Base-by-base conservation (phyloP, 805 yeast species). In the Brettanomyces sp. region DNA sequence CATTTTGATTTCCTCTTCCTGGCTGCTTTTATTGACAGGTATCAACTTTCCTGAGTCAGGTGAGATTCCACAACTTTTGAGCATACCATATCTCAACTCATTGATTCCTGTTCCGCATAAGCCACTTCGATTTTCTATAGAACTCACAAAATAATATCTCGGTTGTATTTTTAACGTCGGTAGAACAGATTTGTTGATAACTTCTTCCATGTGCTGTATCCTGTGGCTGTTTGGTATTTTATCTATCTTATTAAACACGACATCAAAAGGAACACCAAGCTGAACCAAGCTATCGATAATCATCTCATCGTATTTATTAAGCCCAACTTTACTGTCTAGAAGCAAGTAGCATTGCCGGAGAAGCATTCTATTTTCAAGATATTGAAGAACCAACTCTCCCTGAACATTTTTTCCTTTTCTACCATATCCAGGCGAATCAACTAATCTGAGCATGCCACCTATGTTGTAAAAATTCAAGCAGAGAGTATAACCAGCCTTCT, bases 381-480 rank as follows among this genome's bases (percentile, higher is more conserved):
- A 89, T 34, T 79, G 76, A 55, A 79, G 56, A 1, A 84, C 83
- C 28, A 80, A 70, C 37, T 74, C 65, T 2, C 96, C 97, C 58
- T 90, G 96, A 52, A 69, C 64, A 7, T 56, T 57, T 13, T 72
- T 73, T 14, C 95, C 89, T 49, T 73, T 77, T 36, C 65, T 72
- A 2, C 98, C 98, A 60, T 90, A 90, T 0, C 98, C 98, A 1
- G 98, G 98, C 23, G 88, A 75, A 58, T 90, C 98, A 2, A 88
- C 76, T 3, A 90, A 55, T 49, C 87, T 68, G 39, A 90, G 67
- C 46, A 72, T 67, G 42, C 76, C 75, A 3, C 84, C 84, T 11
- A 85, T 63, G 47, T 79, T 83, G 64, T 73, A 89, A 51, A 86
- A 80, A 57, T 85, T 85, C 56, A 89, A 64, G 4, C 91, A 74